phyloP scores from a whole-genome alignment of 202 grass and related monocot species.

The Zoysia matrella region DNA sequence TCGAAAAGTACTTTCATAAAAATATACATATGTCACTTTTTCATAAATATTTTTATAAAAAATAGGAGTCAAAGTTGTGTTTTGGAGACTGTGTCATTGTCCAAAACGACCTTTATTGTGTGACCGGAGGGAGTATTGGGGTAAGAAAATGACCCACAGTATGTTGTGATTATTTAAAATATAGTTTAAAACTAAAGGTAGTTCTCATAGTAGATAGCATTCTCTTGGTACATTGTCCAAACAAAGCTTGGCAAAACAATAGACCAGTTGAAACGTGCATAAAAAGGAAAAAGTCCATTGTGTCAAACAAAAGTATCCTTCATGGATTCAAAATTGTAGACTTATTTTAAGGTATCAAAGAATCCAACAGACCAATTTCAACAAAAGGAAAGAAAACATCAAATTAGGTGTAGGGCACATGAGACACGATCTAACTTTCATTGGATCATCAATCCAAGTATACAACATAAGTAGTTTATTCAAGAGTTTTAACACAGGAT shows the following conservation, averaged over 20 bases:
- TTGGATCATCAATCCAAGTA: background rate
- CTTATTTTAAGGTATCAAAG: background rate
- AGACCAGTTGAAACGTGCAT: constrained; percentile 4
- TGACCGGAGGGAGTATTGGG: no score
- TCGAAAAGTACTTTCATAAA: no score
- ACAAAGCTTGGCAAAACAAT: background rate
- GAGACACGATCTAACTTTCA: background rate
- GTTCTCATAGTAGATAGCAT: background rate
- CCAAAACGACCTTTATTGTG: no score
- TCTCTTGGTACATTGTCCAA: background rate
- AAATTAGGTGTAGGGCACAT: background rate
- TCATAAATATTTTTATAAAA: no score
- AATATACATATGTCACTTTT: no score
- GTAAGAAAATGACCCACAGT: no score
- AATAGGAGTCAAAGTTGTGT: no score
- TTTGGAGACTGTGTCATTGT: no score
- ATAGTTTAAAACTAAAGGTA: background rate
- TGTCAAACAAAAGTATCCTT: background rate
- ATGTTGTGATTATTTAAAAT: no score
- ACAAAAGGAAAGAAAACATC: background rate
- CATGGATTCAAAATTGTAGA: background rate
- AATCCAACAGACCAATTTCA: background rate
- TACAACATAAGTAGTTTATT: background rate
- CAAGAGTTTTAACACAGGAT: background rate
- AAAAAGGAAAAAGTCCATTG: background rate